These are phyloP conservation scores for Rhizopus microsporus DNA, from an alignment of 371 early-diverging fungal genomes.

Conservation along the genomic window DNA sequence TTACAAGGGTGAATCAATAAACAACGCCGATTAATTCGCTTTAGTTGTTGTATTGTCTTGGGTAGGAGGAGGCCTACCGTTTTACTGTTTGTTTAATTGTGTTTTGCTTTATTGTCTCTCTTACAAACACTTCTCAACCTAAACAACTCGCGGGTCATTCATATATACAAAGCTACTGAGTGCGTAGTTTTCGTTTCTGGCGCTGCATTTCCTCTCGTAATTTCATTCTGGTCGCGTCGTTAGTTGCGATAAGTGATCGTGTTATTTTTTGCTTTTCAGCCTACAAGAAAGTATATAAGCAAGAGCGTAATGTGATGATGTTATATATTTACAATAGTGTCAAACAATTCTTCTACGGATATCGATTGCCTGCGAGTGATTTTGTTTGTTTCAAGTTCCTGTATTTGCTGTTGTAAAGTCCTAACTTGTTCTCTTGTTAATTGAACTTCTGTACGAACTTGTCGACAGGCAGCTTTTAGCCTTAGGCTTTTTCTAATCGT, in stretches of 20 bases:
- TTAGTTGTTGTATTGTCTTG: too few species aligned
- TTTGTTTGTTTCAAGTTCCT: neutral
- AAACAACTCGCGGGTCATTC: too few species aligned
- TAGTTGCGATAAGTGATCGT: neutral
- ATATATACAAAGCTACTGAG: too few species aligned
- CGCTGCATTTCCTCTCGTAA: too few species aligned
- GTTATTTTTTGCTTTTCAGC: neutral
- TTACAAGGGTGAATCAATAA: too few species aligned
- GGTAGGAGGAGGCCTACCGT: too few species aligned
- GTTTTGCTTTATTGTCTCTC: too few species aligned
- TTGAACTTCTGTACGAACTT: conserved; percentile 15
- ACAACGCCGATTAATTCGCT: too few species aligned
- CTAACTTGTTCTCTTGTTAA: conserved; percentile 4
- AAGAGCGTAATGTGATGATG: neutral
- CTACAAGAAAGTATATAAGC: neutral
- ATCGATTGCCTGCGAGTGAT: too few species aligned
- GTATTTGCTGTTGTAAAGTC: neutral
- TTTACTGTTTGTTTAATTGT: too few species aligned
- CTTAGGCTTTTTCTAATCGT: conserved; percentile 16
- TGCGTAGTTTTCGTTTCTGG: too few species aligned
- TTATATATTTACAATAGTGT: neutral
- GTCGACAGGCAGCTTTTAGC: conserved; percentile 19
- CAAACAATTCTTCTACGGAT: neutral
- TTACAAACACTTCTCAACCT: too few species aligned
- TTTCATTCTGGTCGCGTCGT: neutral